phyloP scores from a whole-genome alignment of 768 basidiomycete species.

The Suillus clintonianus region DNA sequence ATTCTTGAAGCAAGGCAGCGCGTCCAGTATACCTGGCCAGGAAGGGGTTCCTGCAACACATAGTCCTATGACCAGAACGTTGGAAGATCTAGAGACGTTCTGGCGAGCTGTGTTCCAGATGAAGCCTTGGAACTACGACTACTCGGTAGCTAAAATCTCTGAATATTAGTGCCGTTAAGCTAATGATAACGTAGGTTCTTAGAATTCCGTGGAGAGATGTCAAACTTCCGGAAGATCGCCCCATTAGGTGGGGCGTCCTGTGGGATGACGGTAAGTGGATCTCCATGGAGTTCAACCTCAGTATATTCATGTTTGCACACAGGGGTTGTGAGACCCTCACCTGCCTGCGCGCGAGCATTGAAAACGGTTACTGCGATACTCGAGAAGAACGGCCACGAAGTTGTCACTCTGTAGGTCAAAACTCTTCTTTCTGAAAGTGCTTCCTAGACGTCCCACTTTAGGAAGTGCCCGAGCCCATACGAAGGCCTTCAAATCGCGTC shows the following conservation, averaged over 20 bases:
- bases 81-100: slow-evolving; percentile 64
- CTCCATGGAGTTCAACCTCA: neutral
- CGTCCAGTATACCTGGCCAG: slow-evolving; percentile 50
- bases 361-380: slow-evolving; percentile 46
- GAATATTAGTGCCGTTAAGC: neutral
- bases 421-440: neutral
- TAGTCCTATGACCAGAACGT: slow-evolving; percentile 62
- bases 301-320: neutral
- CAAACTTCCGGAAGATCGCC: slow-evolving; percentile 47
- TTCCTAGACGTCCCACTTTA: slow-evolving; percentile 5
- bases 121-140: slow-evolving; percentile 70
- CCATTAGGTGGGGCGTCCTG: slow-evolving; percentile 61
- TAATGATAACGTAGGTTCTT: slow-evolving; percentile 25
- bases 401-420: slow-evolving; percentile 52
- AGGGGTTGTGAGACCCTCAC: slow-evolving; percentile 62
- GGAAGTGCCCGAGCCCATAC: slow-evolving; percentile 46
- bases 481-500: slow-evolving; percentile 55
- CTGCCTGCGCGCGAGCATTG: slow-evolving; percentile 59
- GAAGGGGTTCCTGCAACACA: slow-evolving; percentile 56
- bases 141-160: slow-evolving; percentile 32
- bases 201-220: slow-evolving; percentile 39
- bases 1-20: slow-evolving; percentile 54
- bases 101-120: slow-evolving; percentile 62
- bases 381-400: slow-evolving; percentile 47
- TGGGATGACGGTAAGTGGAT: slow-evolving; percentile 56